phyloP scores from a whole-genome alignment of 345 rosid genomes.

The Anastatica hierochuntica region DNA sequence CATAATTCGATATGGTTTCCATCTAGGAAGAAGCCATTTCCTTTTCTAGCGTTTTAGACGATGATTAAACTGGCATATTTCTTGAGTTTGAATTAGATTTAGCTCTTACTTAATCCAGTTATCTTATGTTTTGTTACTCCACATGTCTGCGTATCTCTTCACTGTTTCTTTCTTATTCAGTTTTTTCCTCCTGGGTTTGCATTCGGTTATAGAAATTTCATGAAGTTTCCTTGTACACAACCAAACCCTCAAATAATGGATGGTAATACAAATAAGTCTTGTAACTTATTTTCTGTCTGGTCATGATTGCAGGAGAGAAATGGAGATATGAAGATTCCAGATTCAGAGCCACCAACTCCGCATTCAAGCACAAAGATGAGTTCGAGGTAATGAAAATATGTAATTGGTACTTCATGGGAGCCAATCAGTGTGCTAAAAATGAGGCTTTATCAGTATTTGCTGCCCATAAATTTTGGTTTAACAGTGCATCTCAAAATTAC shows the following conservation, averaged over 20 bases:
- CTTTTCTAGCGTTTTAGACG: not conserved
- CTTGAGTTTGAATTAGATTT: not conserved
- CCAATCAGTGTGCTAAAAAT: not conserved
- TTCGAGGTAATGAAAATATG: slow-evolving; percentile 45
- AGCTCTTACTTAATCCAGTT: not conserved
- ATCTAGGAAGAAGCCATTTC: not conserved
- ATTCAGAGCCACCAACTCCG: slow-evolving; percentile 96
- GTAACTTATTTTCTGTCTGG: slow-evolving; percentile 4
- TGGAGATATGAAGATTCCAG: slow-evolving; percentile 71
- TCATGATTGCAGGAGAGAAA: slow-evolving; percentile 62
- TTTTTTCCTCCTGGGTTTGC: not conserved
- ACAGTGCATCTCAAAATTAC: not conserved
- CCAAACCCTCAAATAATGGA: not conserved
- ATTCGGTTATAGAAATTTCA: not conserved
- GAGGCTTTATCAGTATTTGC: not conserved
- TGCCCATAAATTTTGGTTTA: slow-evolving; percentile 5
- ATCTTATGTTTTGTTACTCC: not conserved
- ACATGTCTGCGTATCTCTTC: not conserved
- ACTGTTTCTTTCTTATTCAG: not conserved
- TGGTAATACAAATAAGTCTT: not conserved
- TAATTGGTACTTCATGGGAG: not conserved
- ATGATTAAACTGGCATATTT: not conserved
- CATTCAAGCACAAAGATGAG: slow-evolving; percentile 73
- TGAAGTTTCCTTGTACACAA: not conserved
- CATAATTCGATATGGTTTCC: not conserved